Percentiles rank a stretch among this genome's conserved stretches.
phyloP scores from a whole-genome alignment of 2,329 filamentous ascomycete genomes.

The Aspergillus viridinutans region DNA sequence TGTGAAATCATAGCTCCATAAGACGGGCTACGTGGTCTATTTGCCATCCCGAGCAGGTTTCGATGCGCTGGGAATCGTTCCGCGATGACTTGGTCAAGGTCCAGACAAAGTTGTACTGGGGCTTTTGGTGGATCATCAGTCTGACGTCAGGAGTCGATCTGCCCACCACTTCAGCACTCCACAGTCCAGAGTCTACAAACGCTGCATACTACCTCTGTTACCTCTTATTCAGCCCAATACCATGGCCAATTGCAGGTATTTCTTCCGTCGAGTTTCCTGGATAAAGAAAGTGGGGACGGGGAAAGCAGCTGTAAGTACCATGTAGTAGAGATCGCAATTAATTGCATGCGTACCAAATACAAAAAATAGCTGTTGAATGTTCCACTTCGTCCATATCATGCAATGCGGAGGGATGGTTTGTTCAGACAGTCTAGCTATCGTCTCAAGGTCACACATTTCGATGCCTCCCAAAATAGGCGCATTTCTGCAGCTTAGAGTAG shows the following conservation, averaged over 20 bases:
- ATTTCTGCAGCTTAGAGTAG: neutral
- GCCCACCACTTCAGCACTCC: neutral
- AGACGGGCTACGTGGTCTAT: neutral
- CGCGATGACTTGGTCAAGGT: neutral
- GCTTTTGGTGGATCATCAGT: conserved; percentile 6
- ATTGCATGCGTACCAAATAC: neutral
- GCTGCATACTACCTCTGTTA: neutral
- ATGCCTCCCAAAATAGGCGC: neutral
- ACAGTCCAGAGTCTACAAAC: conserved; percentile 1
- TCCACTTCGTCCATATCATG: neutral
- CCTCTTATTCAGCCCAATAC: too few relatives aligned
- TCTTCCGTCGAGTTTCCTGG: too few relatives aligned
- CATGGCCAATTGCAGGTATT: too few relatives aligned
- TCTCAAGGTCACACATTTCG: neutral
- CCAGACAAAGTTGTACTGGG: neutral
- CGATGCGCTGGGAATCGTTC: neutral
- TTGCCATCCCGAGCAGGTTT: neutral
- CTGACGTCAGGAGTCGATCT: conserved; percentile 10
- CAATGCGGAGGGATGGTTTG: too few relatives aligned
- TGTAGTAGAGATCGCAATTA: too few relatives aligned
- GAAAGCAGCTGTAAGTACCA: too few relatives aligned
- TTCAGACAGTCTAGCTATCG: neutral
- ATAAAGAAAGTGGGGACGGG: too few relatives aligned
- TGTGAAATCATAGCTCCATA: neutral
- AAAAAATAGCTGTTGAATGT: neutral